Evolutionary conservation across 164 flowering plant species (phyloP).

Genomic region (Macadamia tetraphylla): DNA sequence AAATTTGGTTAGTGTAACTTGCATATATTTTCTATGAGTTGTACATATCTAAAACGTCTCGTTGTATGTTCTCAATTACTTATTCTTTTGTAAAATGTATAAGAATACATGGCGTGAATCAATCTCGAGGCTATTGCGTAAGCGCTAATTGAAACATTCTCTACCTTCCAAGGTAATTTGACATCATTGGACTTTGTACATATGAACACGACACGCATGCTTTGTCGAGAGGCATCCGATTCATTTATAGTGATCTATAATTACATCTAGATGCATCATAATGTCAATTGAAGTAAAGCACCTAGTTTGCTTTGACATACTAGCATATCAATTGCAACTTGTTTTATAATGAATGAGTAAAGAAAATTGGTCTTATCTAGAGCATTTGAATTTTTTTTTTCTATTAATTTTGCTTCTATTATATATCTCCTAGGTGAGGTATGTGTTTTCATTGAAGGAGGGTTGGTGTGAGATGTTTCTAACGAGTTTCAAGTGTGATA

Average conservation of each 20-base stretch:
- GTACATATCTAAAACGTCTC: no score
- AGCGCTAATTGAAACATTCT: neutral
- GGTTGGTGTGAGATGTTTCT: neutral
- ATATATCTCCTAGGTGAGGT: neutral
- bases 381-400: neutral
- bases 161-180: conserved; percentile 4
- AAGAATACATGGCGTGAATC: neutral
- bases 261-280: neutral
- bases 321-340: conserved; percentile 1
- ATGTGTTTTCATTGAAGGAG: neutral
- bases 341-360: neutral
- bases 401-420: no score
- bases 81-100: neutral
- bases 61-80: neutral
- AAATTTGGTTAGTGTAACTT: no score
- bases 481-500: neutral
- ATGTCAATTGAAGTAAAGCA: neutral
- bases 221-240: neutral
- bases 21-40: no score
- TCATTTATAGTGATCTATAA: conserved; percentile 2
- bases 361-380: neutral
- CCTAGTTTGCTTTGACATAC: neutral
- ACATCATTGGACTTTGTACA: conserved; percentile 3
- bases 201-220: conserved; percentile 1
- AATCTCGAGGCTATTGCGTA: neutral